phyloP scores from a whole-genome alignment of 345 rosid species.

The Eucalyptus brandiana region DNA sequence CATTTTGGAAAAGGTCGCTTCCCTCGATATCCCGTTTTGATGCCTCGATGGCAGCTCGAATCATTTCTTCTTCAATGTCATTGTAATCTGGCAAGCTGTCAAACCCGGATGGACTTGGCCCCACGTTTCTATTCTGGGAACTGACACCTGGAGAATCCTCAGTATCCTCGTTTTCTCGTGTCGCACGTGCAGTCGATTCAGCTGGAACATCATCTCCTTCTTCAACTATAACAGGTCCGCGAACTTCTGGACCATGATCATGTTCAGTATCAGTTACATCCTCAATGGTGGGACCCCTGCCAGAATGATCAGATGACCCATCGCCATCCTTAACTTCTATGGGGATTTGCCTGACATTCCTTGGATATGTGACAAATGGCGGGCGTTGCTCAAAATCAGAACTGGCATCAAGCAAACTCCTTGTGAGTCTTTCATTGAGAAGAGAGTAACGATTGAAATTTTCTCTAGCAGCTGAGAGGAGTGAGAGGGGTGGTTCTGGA shows the following conservation, averaged over 20 bases:
- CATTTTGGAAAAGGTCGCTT: neutral
- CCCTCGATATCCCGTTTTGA: constrained; percentile 70
- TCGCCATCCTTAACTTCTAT: constrained; percentile 66
- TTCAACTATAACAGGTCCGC: constrained; percentile 44
- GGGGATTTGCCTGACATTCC: constrained; percentile 83
- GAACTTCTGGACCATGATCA: constrained; percentile 29
- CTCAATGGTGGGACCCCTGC: constrained; percentile 55
- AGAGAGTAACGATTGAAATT: constrained; percentile 21
- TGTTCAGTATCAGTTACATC: constrained; percentile 60
- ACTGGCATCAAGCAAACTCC: constrained; percentile 25
- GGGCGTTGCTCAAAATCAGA: constrained; percentile 25
- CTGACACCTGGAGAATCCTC: constrained; percentile 1
- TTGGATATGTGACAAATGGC: constrained; percentile 69
- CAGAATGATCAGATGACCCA: constrained; percentile 32
- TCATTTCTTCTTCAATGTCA: constrained; percentile 96
- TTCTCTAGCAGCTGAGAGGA: constrained; percentile 19
- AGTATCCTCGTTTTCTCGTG: neutral
- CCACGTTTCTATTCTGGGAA: constrained; percentile 3
- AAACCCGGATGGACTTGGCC: constrained; percentile 31
- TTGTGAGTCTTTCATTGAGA: constrained; percentile 30
- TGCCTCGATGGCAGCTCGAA: constrained; percentile 98
- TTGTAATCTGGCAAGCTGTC: constrained; percentile 34
- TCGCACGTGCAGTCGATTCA: constrained; percentile 11
- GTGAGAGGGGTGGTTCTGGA: constrained; percentile 18
- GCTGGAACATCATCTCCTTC: constrained; percentile 43